Conservation (phyloP, 2,329 filamentous ascomycete genomes). For the Alternaria postmessia region DNA sequence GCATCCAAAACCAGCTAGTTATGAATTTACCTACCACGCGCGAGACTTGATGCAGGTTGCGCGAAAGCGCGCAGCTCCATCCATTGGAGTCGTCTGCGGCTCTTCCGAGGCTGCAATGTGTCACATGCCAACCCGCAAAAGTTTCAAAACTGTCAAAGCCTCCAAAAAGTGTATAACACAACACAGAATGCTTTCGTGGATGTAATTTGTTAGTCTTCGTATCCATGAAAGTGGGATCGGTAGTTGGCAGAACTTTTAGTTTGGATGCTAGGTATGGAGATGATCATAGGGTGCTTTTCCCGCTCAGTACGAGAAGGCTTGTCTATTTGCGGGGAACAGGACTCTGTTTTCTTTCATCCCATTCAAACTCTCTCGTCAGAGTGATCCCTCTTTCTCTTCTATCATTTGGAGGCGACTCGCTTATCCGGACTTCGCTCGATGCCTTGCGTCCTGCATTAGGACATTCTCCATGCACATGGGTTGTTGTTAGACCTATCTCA, state of each 20-base stretch:
- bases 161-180: not conserved
- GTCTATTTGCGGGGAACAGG: not conserved
- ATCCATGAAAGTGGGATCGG: too few relatives aligned
- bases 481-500: constrained; percentile 33
- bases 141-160: not conserved
- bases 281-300: not conserved
- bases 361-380: constrained; percentile 31
- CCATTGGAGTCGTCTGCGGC: not conserved
- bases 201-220: too few relatives aligned
- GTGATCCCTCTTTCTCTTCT: constrained; percentile 21
- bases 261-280: not conserved
- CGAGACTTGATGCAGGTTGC: not conserved
- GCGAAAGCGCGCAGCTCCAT: not conserved
- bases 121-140: not conserved
- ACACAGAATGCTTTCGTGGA: not conserved
- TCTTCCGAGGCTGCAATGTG: not conserved
- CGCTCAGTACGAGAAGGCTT: not conserved
- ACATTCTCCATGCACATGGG: constrained; percentile 16
- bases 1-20: not conserved
- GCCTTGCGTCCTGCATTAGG: constrained; percentile 3
- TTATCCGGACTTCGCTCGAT: not conserved
- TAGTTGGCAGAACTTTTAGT: not conserved
- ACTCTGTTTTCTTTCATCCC: constrained; percentile 22
- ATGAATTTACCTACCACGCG: not conserved
- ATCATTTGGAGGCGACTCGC: constrained; percentile 1